Base-by-base conservation (phyloP, 1,139 yeast genomes). In the Blastobotrys apis region DNA sequence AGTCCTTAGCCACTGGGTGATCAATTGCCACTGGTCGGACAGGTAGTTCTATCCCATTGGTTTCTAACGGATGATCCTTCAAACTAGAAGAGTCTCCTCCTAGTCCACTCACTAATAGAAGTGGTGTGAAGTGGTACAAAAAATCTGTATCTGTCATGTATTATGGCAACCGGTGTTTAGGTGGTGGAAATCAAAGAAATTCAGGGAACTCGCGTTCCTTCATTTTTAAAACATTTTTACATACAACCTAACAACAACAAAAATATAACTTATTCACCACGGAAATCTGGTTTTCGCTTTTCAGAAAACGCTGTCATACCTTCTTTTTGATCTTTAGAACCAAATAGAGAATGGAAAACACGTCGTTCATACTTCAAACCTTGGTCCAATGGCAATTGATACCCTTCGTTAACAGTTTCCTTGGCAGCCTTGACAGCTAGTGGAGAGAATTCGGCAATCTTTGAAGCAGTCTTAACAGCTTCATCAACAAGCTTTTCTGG, bases 251-350 rank as follows among this genome's bases (percentile, higher is more conserved):
- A 23, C 26, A 6, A 23, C 26, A 23, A 6, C 6, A 23, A 6
- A 10, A 6, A 10, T n/a, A 33, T 3, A 3, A 16, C n/a, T 47
- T 64, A 65, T 47, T 64, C 55, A 36, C 65, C 64, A 30, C 55
- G 59, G 58, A 68, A 73, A 4, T 57, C 55, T 3, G 78, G 65
- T 54, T 60, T 62, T 48, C 78, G 64, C 63, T 73, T 73, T 55
- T 70, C 75, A 23, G 67, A 63, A 55, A 74, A 74, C 4, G 78
- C 78, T 29, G 62, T 49, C 78, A 74, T 73, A 20, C 78, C 78
- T 56, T 74, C 78, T 55, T 61, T 62, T 52, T 74, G 77, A 52
- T 74, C 78, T 42, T 54, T 47, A 17, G 72, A 62, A 5, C 74
- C 75, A 49, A 73, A 73, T 39, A 73, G 54, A 1, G 66, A 57